Conservation (phyloP, 495 filamentous ascomycete genomes). For the Mytilinidion resinicola region DNA sequence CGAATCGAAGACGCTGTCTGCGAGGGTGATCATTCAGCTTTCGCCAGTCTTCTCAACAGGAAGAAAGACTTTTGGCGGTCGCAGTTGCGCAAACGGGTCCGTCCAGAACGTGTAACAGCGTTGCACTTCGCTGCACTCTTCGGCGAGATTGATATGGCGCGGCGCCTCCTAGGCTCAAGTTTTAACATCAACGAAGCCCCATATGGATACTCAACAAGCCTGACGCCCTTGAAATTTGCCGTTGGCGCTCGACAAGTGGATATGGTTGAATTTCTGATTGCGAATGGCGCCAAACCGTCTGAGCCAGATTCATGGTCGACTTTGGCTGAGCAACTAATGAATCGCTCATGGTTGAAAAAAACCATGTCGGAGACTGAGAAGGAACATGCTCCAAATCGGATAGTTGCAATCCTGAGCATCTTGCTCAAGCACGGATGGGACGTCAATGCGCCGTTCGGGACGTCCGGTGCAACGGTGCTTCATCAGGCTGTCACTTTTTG, state of each 20-base stretch:
- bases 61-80: conserved; percentile 20
- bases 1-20: conserved; percentile 20
- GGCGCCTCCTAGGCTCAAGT: conserved; percentile 7
- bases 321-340: conserved; percentile 21
- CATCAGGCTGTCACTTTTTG: conserved; percentile 23
- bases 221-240: conserved; percentile 19
- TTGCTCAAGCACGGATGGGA: conserved; percentile 18
- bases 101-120: conserved; percentile 19
- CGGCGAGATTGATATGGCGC: conserved; percentile 22
- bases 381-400: conserved; percentile 12
- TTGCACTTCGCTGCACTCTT: conserved; percentile 24
- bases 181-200: conserved; percentile 22
- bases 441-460: conserved; percentile 17
- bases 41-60: conserved; percentile 15
- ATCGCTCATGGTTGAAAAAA: conserved; percentile 23
- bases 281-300: conserved; percentile 16
- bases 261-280: conserved; percentile 24
- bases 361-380: conserved; percentile 21
- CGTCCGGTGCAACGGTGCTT: conserved; percentile 16
- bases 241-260: conserved; percentile 25
- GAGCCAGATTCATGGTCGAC: conserved; percentile 22
- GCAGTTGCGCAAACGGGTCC: conserved; percentile 15
- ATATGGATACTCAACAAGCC: conserved; percentile 23
- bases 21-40: conserved; percentile 12
- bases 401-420: conserved; percentile 15